Percentiles rank a stretch among this genome's conserved stretches.
Conservation (phyloP, 1,284 basidiomycete genomes). For the Cutaneotrichosporon curvatum region DNA sequence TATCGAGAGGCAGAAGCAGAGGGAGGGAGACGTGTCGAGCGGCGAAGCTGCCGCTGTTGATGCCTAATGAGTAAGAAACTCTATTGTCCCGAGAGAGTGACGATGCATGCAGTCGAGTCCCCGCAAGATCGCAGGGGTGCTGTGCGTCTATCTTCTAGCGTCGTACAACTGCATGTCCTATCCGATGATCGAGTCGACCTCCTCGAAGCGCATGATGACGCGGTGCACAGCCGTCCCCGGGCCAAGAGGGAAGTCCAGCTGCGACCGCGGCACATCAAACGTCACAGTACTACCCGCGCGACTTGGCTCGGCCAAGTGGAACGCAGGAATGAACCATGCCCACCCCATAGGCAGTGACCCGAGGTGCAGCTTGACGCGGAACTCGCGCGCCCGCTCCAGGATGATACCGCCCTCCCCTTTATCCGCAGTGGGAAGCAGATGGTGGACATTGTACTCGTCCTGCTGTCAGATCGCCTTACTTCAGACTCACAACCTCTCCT, state of each 20-base stretch:
- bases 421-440: slow-evolving; percentile 18
- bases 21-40: too few relatives aligned
- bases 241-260: slow-evolving; percentile 69
- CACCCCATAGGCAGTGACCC: slow-evolving; percentile 71
- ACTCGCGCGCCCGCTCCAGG: slow-evolving; percentile 62
- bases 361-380: slow-evolving; percentile 69
- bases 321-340: slow-evolving; percentile 74
- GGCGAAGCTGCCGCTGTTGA: too few relatives aligned
- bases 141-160: too few relatives aligned
- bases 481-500: slow-evolving; percentile 8
- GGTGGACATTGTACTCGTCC: slow-evolving; percentile 22
- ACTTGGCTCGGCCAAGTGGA: slow-evolving; percentile 58
- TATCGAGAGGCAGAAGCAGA: too few relatives aligned
- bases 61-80: too few relatives aligned
- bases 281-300: not conserved
- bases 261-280: slow-evolving; percentile 31
- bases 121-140: too few relatives aligned
- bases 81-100: too few relatives aligned
- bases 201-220: slow-evolving; percentile 41
- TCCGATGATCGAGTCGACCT: not conserved
- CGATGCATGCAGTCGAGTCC: too few relatives aligned
- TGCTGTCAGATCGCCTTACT: slow-evolving; percentile 12
- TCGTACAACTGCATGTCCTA: too few relatives aligned
- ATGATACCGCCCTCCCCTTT: slow-evolving; percentile 43
- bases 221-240: slow-evolving; percentile 60